Base-by-base conservation (phyloP, 805 yeast genomes). In the Yamadazyma ubonensis region DNA sequence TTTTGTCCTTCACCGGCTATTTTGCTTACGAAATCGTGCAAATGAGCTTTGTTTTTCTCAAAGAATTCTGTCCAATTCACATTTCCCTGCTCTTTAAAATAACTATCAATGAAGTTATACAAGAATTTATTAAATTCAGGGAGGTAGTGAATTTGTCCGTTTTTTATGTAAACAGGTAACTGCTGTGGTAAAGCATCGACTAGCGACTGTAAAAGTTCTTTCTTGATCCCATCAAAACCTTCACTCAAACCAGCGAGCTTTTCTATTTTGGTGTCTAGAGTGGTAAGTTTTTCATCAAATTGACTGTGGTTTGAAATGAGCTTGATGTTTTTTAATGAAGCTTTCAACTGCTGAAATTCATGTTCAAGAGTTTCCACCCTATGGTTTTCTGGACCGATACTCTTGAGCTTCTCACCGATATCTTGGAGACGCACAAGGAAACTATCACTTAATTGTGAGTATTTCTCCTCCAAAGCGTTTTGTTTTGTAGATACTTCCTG, bases 71-170 rank as follows among this genome's bases (percentile, higher is more conserved):
- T 51, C 70, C 67, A 65, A 11, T 37, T 30, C 9, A 27, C 8
- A 17, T 40, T 46, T 7, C 33, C 30, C 36, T 32, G 45, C n/a
- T 45, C 48, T 11, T 52, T 45, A 28, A 38, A 29, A 36, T 55
- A 55, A 15, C 52, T 56, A n/a, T 62, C 68, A 15, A 66, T 44
- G 34, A 67, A 64, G 23, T 54, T 50, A 39, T 52, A 57, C 35
- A 67, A 48, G 41, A 56, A 65, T 31, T 59, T 57, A 27, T 61
- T 66, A 43, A 69, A 68, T 41, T 66, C 71, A 0, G 73, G 71
- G 3, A 58, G 41, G 33, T 60, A 62, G 38, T 64, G 70, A n/a
- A 69, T 53, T 35, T 63, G 61, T 9, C 51, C 50, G 37, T 67
- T 50, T 36, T 59, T 58, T 16, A 58, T 44, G 43, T 54, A 63